phyloP scores from a whole-genome alignment of 805 yeast genomes.

The Maudiozyma barnettii region DNA sequence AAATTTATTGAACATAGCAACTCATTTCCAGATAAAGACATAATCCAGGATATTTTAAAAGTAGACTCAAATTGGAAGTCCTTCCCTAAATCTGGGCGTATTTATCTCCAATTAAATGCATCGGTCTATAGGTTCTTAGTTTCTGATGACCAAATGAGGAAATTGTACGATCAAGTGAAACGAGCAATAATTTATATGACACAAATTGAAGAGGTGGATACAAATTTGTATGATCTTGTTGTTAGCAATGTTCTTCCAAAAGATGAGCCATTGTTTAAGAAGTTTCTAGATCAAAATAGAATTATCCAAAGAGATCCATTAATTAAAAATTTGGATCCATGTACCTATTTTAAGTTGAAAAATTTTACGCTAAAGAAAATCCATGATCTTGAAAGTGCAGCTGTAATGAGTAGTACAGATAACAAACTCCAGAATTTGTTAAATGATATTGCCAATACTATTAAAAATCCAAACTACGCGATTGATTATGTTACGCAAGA shows the following conservation, averaged over 20 bases:
- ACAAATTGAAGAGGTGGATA: constrained; percentile 63
- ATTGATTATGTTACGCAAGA: constrained; percentile 40
- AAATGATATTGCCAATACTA: constrained; percentile 78
- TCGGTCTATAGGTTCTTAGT: constrained; percentile 36
- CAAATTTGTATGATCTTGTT: constrained; percentile 48
- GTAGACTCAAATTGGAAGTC: constrained; percentile 32
- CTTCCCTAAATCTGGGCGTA: constrained; percentile 29
- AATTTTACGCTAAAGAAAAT: constrained; percentile 64
- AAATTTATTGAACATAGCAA: constrained; percentile 36
- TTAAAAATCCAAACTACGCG: constrained; percentile 46
- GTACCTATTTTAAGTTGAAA: constrained; percentile 67
- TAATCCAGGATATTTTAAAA: constrained; percentile 37
- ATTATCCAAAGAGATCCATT: constrained; percentile 30
- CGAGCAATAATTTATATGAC: constrained; percentile 74
- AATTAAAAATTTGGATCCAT: constrained; percentile 36
- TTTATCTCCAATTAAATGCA: constrained; percentile 48
- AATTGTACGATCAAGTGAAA: constrained; percentile 67
- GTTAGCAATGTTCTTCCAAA: constrained; percentile 29
- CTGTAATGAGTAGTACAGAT: constrained; percentile 46
- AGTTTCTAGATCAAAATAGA: constrained; percentile 39
- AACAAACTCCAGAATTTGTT: constrained; percentile 70
- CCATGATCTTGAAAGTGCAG: constrained; percentile 62
- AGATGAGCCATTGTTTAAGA: constrained; percentile 59
- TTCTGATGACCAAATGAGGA: constrained; percentile 46
- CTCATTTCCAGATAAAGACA: constrained; percentile 44